Evolutionary conservation across 2,329 filamentous ascomycete species (phyloP).

Genomic region (Venturia pyrina): DNA sequence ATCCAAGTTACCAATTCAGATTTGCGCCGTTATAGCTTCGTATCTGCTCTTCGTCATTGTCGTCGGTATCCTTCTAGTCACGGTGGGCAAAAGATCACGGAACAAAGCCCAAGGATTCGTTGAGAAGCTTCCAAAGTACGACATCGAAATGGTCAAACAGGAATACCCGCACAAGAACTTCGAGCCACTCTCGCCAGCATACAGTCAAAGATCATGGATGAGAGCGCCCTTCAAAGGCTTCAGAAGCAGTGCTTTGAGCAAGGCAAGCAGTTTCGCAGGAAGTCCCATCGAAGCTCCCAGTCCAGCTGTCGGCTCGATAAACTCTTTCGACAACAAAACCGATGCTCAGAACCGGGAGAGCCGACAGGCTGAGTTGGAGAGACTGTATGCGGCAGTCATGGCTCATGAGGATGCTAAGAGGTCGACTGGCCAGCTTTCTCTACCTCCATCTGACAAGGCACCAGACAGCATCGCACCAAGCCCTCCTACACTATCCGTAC

Average conservation of each 20-base stretch:
- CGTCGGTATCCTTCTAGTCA: slow-evolving; percentile 52
- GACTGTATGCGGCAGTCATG: slow-evolving; percentile 86
- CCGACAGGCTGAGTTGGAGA: slow-evolving; percentile 75
- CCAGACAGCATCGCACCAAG: background rate
- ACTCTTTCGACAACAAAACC: slow-evolving; percentile 66
- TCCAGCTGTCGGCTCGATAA: slow-evolving; percentile 47
- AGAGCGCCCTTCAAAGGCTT: slow-evolving; percentile 24
- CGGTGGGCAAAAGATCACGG: slow-evolving; percentile 34
- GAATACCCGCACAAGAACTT: slow-evolving; percentile 21
- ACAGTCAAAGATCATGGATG: slow-evolving; percentile 24
- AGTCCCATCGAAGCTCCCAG: slow-evolving; percentile 17
- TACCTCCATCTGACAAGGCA: background rate
- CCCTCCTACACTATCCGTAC: background rate
- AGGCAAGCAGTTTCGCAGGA: slow-evolving; percentile 2
- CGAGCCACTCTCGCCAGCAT: slow-evolving; percentile 25
- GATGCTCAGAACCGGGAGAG: slow-evolving; percentile 57
- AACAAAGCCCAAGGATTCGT: slow-evolving; percentile 41
- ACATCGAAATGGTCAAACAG: slow-evolving; percentile 44
- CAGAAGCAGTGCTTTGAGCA: slow-evolving; percentile 15
- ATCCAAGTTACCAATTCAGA: slow-evolving; percentile 56
- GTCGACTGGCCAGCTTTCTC: slow-evolving; percentile 13
- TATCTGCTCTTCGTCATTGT: slow-evolving; percentile 71
- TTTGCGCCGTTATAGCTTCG: slow-evolving; percentile 72
- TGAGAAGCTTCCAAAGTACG: slow-evolving; percentile 29
- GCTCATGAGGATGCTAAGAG: slow-evolving; percentile 60